phyloP scores from a whole-genome alignment of 2,329 filamentous ascomycete species.

The Dothidotthia symphoricarpi region DNA sequence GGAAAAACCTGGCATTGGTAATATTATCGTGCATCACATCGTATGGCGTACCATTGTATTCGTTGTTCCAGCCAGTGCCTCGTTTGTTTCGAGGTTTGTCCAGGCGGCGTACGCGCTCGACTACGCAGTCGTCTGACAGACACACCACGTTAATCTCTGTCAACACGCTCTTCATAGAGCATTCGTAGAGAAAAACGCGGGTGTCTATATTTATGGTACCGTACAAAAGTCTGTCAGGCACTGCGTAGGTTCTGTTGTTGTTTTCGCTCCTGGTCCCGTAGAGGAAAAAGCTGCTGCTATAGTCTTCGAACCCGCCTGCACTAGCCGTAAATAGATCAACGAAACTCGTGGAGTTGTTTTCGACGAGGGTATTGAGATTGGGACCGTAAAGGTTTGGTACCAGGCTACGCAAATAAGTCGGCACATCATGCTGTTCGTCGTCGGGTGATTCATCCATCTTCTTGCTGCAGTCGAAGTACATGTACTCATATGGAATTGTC shows the following conservation, averaged over 20 bases:
- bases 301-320: too few relatives aligned
- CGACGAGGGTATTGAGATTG: too few relatives aligned
- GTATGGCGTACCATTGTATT: neutral
- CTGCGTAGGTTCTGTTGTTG: too few relatives aligned
- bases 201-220: conserved; percentile 1
- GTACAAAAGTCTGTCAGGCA: neutral
- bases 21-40: conserved; percentile 1
- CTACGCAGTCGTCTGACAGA: neutral
- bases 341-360: too few relatives aligned
- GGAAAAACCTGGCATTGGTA: conserved; percentile 1
- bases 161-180: conserved; percentile 6
- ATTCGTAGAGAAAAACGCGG: conserved; percentile 4
- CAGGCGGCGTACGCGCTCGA: conserved; percentile 2
- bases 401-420: too few relatives aligned
- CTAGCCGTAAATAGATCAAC: too few relatives aligned
- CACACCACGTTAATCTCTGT: conserved; percentile 6
- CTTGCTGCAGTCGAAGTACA: conserved; percentile 8
- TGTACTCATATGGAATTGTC: conserved; percentile 7
- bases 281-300: neutral
- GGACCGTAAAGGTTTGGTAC: too few relatives aligned
- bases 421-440: neutral
- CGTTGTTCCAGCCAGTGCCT: too few relatives aligned
- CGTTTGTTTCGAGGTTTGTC: neutral
- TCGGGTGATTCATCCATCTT: conserved; percentile 1
- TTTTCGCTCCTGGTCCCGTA: neutral